Percentiles rank a stretch among this genome's conserved stretches.
Evolutionary conservation across 257 asterid species (phyloP).

Genomic region (Rhazya stricta): DNA sequence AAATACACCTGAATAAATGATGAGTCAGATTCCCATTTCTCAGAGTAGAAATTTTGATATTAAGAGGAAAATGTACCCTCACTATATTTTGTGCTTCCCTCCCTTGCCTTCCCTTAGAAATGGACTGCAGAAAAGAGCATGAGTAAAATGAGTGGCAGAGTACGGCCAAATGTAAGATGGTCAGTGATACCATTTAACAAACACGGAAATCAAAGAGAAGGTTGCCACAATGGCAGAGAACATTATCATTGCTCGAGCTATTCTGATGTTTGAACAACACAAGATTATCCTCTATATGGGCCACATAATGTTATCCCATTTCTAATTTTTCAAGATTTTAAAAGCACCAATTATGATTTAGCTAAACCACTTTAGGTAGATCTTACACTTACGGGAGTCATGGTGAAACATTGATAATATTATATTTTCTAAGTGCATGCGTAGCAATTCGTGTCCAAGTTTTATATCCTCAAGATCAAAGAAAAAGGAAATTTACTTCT

Average conservation of each 20-base stretch:
- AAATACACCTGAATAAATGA: slow-evolving; percentile 60
- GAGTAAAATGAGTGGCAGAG: background rate
- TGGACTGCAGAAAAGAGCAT: slow-evolving; percentile 40
- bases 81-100: slow-evolving; percentile 84
- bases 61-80: slow-evolving; percentile 37
- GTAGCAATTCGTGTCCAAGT: background rate
- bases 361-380: too few relatives aligned
- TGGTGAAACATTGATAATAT: too few relatives aligned
- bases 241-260: background rate
- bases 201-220: background rate
- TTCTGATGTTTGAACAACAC: background rate
- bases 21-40: slow-evolving; percentile 11
- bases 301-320: too few relatives aligned
- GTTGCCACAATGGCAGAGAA: background rate
- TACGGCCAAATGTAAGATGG: background rate
- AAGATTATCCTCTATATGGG: background rate
- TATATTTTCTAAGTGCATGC: too few relatives aligned
- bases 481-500: background rate
- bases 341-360: too few relatives aligned
- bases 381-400: too few relatives aligned
- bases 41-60: background rate
- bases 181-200: background rate
- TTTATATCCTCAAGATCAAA: background rate
- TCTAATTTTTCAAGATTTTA: too few relatives aligned
- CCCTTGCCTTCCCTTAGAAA: slow-evolving; percentile 93